Percentiles rank a stretch among this genome's conserved stretches.
Conservation (phyloP, 768 basidiomycete genomes). For the Filobasidium floriforme region DNA sequence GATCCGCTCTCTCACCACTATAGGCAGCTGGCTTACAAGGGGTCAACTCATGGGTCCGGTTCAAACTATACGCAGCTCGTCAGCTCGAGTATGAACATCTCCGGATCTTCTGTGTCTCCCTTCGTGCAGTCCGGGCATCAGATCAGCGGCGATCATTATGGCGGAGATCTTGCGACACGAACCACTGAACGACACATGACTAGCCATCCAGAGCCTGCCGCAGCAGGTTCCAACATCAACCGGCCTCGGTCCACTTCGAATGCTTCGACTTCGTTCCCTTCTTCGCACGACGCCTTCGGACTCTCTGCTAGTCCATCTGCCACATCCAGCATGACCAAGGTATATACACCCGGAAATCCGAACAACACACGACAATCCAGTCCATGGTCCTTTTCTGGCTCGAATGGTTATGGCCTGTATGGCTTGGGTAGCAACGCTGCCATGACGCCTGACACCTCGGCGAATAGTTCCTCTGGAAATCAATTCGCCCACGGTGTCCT, state of each 20-base stretch:
- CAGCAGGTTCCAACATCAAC: neutral
- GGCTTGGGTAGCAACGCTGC: neutral
- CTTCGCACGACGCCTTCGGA: constrained; percentile 11
- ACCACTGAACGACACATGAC: too few species aligned
- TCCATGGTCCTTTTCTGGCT: neutral
- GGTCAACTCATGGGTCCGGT: neutral
- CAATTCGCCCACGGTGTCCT: constrained; percentile 7
- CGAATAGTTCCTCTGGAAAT: neutral
- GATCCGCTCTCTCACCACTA: too few species aligned
- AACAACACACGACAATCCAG: neutral
- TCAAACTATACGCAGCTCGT: neutral
- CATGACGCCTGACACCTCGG: neutral
- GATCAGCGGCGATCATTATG: neutral
- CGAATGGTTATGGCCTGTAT: constrained; percentile 5
- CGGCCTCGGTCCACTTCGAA: constrained; percentile 1
- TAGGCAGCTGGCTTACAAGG: too few species aligned
- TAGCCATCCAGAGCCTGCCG: neutral
- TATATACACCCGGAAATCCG: neutral
- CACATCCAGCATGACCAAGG: neutral
- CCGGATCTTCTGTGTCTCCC: neutral
- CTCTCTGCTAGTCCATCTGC: constrained; percentile 2
- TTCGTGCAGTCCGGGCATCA: neutral
- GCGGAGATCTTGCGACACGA: neutral
- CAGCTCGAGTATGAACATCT: neutral
- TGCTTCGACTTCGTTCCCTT: constrained; percentile 7